A percentile compares a stretch with the other conserved stretches of the same genome.
Evolutionary conservation across 2,329 filamentous ascomycete genomes (phyloP).

Genomic region (Metarhizium brunneum): DNA sequence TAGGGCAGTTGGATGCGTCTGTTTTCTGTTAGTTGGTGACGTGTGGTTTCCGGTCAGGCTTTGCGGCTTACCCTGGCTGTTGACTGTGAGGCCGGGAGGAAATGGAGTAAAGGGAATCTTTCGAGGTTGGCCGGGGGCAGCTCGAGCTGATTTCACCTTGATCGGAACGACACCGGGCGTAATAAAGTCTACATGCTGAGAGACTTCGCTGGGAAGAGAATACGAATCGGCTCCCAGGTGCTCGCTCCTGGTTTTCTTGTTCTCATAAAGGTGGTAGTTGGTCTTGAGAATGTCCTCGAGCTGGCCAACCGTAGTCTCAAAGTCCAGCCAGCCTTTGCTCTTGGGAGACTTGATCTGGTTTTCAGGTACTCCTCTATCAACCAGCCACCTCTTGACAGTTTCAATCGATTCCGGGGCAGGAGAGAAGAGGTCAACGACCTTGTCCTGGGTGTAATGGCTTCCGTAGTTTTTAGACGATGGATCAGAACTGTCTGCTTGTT

Average conservation of each 20-base stretch:
- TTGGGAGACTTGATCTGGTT: constrained; percentile 38
- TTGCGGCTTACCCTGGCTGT: neutral
- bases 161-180: constrained; percentile 23
- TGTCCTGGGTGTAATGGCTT: constrained; percentile 34
- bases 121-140: neutral
- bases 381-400: constrained; percentile 43
- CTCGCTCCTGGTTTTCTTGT: constrained; percentile 19
- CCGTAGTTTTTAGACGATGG: constrained; percentile 35
- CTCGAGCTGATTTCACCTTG: neutral
- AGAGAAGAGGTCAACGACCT: constrained; percentile 34
- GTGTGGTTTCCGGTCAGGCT: too few species aligned
- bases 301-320: constrained; percentile 44
- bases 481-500: constrained; percentile 19
- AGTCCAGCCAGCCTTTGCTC: constrained; percentile 43
- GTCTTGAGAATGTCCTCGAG: constrained; percentile 44
- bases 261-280: constrained; percentile 40
- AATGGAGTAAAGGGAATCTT: neutral
- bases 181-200: constrained; percentile 30
- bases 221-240: constrained; percentile 33
- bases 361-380: constrained; percentile 36
- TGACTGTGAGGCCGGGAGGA: neutral
- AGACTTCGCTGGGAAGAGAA: constrained; percentile 26
- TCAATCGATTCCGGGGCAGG: constrained; percentile 33
- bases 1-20: constrained; percentile 29
- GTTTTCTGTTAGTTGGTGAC: neutral